These are phyloP conservation scores for Chamaenerion angustifolium DNA, from an alignment of 345 rosid species.

Conservation along the genomic window DNA sequence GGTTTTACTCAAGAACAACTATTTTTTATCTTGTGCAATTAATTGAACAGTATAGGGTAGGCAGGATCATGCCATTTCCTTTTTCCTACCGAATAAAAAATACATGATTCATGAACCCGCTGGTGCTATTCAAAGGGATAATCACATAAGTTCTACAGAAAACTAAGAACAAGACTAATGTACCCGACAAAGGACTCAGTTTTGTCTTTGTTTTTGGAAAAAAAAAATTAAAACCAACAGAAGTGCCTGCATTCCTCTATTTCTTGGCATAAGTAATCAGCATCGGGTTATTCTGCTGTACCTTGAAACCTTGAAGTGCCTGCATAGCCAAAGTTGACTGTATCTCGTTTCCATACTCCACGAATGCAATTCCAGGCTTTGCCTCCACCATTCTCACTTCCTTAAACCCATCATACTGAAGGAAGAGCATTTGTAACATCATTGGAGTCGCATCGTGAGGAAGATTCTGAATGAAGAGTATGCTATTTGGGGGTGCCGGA, in stretches of 20 bases:
- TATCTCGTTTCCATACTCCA: slow-evolving; percentile 78
- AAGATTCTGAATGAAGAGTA: slow-evolving; percentile 84
- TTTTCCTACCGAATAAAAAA: too few relatives aligned
- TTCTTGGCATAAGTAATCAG: slow-evolving; percentile 85
- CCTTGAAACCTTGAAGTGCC: slow-evolving; percentile 67
- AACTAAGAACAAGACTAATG: too few relatives aligned
- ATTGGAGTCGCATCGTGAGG: slow-evolving; percentile 72
- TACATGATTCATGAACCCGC: too few relatives aligned
- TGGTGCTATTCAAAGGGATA: too few relatives aligned
- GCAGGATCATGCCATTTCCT: too few relatives aligned
- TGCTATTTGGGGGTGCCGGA: slow-evolving; percentile 88
- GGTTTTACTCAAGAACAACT: too few relatives aligned
- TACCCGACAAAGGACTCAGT: too few relatives aligned
- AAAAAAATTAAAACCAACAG: background rate
- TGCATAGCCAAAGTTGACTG: slow-evolving; percentile 86
- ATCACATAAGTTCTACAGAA: too few relatives aligned
- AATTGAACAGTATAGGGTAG: too few relatives aligned
- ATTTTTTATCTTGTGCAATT: too few relatives aligned
- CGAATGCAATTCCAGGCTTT: slow-evolving; percentile 96
- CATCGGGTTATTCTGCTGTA: slow-evolving; percentile 59
- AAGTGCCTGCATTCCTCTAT: slow-evolving; percentile 15
- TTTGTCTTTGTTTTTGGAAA: background rate
- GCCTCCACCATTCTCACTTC: slow-evolving; percentile 96
- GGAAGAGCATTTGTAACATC: slow-evolving; percentile 71
- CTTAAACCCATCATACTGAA: slow-evolving; percentile 66